Conservation (phyloP, 306 rosid species). For the Trifolium dubium region DNA sequence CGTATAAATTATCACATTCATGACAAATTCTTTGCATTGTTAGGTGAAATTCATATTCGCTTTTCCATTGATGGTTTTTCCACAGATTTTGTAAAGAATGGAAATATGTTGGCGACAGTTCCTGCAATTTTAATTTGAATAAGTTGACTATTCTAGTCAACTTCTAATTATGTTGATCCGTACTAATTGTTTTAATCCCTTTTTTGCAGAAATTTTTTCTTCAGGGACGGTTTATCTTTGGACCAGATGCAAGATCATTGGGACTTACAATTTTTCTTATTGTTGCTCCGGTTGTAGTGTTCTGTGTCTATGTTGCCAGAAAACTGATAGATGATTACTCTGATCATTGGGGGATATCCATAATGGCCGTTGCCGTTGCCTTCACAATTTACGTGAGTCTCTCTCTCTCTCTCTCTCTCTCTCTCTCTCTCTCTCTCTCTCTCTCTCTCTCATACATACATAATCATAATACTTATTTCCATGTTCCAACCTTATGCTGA, state of each 20-base stretch:
- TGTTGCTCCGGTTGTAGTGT: constrained; percentile 78
- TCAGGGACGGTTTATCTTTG: constrained; percentile 93
- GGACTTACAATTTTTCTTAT: constrained; percentile 79
- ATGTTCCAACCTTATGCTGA: constrained; percentile 12
- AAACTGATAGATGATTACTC: constrained; percentile 74
- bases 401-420: constrained; percentile 25
- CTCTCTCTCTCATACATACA: not conserved
- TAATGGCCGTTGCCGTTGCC: constrained; percentile 62
- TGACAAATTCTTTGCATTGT: not conserved
- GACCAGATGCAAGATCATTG: constrained; percentile 96
- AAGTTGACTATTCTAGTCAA: not conserved
- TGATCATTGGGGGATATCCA: constrained; percentile 68
- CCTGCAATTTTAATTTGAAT: not conserved
- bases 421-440: not conserved
- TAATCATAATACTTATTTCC: too few species aligned
- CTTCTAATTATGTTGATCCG: constrained; percentile 15
- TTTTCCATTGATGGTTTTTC: constrained; percentile 2
- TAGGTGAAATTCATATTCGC: not conserved
- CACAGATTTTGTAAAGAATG: not conserved
- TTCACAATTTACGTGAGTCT: constrained; percentile 80
- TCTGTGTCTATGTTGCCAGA: constrained; percentile 87
- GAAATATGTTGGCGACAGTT: not conserved
- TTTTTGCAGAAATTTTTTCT: constrained; percentile 83
- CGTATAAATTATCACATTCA: too few species aligned
- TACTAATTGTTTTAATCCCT: constrained; percentile 30